These are phyloP conservation scores for Cantharellus anzutake DNA, from an alignment of 768 basidiomycete genomes.

Conservation along the genomic window DNA sequence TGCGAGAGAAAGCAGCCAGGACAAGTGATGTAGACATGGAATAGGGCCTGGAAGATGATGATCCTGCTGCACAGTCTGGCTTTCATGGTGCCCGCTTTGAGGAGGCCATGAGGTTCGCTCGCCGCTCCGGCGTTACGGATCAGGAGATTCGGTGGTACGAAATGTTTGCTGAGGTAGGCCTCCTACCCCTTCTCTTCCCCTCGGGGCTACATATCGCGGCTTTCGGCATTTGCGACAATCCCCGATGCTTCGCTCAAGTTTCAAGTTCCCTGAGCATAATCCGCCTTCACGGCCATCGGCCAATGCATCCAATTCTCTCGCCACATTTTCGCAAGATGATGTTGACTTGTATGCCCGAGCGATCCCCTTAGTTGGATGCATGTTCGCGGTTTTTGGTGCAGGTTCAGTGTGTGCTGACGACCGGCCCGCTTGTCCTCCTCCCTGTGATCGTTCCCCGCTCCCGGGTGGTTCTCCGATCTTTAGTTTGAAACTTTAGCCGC, in stretches of 20 bases:
- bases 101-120: conserved; percentile 95
- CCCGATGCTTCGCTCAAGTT: conserved; percentile 81
- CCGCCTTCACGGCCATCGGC: conserved; percentile 11
- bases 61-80: conserved; percentile 68
- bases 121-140: conserved; percentile 92
- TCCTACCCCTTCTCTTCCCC: not conserved
- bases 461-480: no score
- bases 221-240: conserved; percentile 75
- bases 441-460: no score
- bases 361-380: no score
- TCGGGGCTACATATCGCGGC: not conserved
- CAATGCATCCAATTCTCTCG: conserved; percentile 32
- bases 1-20: conserved; percentile 62
- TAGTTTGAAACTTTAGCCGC: no score
- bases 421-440: no score
- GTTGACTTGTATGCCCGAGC: conserved; percentile 54
- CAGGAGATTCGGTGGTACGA: conserved; percentile 95
- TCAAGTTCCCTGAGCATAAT: conserved; percentile 89
- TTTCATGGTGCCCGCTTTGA: conserved; percentile 74
- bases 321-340: conserved; percentile 77
- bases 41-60: conserved; percentile 65
- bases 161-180: conserved; percentile 77
- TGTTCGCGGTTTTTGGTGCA: no score
- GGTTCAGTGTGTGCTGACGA: no score
- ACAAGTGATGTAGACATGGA: conserved; percentile 45